Base-by-base conservation (phyloP, 805 yeast genomes). In the Isabelozyma gotoi region DNA sequence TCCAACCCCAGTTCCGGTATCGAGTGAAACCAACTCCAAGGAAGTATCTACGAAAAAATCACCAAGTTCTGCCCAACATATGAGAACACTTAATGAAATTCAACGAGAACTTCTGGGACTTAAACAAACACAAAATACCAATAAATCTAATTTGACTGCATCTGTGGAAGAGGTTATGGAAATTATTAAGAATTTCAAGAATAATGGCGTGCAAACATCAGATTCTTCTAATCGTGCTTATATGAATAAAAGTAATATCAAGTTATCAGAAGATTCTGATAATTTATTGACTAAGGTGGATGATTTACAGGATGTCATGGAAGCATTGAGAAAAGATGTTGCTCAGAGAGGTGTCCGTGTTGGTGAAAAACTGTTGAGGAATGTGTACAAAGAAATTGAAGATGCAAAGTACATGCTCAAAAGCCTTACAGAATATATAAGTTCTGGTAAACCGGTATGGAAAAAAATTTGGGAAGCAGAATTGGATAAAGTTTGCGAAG, bases 391-490 rank as follows among this genome's bases (percentile, higher is more conserved):
- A 50, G 96, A 91, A 48, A 73, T 94, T 18, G 66, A 56, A 3
- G 70, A 66, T 1, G 91, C 95, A 0, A 76, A 77, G 43, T 38
- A 54, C 0, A 76, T 77, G 14, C 71, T 92, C 35, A 62, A 62
- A 1, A 63, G 63, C 2, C 77, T 90, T 76, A 73, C 76, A n/a
- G 66, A 65, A 4, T 89, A 80, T 55, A 83, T 94, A 33, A 55
- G 63, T 1, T 69, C 71, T 4, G 98, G 90, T 57, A 86, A 86
- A 50, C 84, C 90, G 5, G 81, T 80, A 24, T 90, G 98, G 96
- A 87, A 88, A 58, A 80, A 80, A 51, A 84, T 88, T 7, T 92
- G 99, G 97, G 97, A 91, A 59, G 71, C 84, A 4, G 97, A 90
- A 58, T 75, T 94, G 43, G 94, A 89, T 47, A 84, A 84, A 31